These are phyloP conservation scores for Candida bentonensis DNA, from an alignment of 805 yeast species.

Conservation along the genomic window DNA sequence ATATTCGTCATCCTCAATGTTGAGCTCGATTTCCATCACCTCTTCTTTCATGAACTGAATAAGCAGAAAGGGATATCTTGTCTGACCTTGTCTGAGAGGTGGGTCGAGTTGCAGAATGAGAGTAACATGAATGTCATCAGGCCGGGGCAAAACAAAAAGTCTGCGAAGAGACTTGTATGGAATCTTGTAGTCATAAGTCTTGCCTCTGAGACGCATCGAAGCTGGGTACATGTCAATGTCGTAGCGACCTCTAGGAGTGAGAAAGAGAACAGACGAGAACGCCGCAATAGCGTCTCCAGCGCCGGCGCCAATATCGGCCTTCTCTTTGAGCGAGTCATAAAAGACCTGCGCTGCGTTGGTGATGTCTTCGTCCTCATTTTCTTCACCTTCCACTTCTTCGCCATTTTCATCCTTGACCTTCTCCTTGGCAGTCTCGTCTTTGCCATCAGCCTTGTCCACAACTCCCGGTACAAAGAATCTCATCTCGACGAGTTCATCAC, in stretches of 20 bases:
- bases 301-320: slow-evolving; percentile 87
- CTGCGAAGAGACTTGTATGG: slow-evolving; percentile 84
- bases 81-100: slow-evolving; percentile 96
- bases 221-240: slow-evolving; percentile 87
- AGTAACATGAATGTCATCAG: slow-evolving; percentile 84
- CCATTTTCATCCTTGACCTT: slow-evolving; percentile 18
- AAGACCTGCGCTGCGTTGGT: slow-evolving; percentile 70
- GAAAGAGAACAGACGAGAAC: slow-evolving; percentile 76
- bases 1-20: slow-evolving; percentile 70
- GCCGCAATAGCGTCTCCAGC: slow-evolving; percentile 93
- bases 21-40: slow-evolving; percentile 79
- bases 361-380: slow-evolving; percentile 28
- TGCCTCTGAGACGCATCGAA: slow-evolving; percentile 85
- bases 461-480: slow-evolving; percentile 88
- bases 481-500: slow-evolving; percentile 93
- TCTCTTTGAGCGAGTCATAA: slow-evolving; percentile 82
- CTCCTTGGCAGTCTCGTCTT: slow-evolving; percentile 19
- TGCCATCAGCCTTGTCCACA: slow-evolving; percentile 30
- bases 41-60: slow-evolving; percentile 84
- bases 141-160: slow-evolving; percentile 82
- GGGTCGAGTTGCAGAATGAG: slow-evolving; percentile 88
- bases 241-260: slow-evolving; percentile 97
- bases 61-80: slow-evolving; percentile 84
- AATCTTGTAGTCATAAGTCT: slow-evolving; percentile 92
- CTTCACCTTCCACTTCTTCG: slow-evolving; percentile 25